A percentile compares a stretch with the other conserved stretches of the same genome.
These are phyloP conservation scores for Colletotrichum incanum DNA, from an alignment of 2,329 filamentous ascomycete genomes.

Conservation along the genomic window DNA sequence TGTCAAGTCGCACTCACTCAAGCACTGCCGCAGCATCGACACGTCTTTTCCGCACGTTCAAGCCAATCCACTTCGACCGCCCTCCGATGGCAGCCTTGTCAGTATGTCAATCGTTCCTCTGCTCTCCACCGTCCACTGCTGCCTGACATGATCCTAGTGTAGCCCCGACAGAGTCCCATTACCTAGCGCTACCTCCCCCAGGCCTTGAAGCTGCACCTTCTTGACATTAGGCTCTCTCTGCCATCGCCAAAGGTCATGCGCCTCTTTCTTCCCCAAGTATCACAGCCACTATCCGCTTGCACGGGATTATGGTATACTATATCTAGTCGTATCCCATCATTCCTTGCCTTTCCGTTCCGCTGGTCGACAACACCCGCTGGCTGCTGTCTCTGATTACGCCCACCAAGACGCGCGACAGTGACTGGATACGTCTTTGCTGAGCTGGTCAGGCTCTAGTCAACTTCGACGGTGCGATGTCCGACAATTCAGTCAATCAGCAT, in stretches of 20 bases:
- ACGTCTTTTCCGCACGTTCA: conserved; percentile 9
- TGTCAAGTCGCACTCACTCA: background rate
- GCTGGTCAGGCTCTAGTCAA: conserved; percentile 46
- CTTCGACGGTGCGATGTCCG: conserved; percentile 52
- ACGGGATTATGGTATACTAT: conserved; percentile 9
- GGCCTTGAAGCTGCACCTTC: conserved; percentile 25
- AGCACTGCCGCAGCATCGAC: conserved; percentile 5
- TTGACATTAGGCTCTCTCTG: conserved; percentile 8
- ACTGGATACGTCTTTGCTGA: conserved; percentile 13
- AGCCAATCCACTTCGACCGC: conserved; percentile 27
- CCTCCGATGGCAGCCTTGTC: conserved; percentile 19
- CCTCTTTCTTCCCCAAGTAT: conserved; percentile 31
- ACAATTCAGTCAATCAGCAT: conserved; percentile 48
- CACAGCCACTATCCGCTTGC: conserved; percentile 19
- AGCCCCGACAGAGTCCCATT: conserved; percentile 28
- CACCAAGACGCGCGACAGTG: conserved; percentile 20
- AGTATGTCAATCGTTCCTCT: background rate
- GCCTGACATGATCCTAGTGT: conserved; percentile 5
- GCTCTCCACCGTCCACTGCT: conserved; percentile 11
- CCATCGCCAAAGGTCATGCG: conserved; percentile 9
- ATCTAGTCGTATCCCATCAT: conserved; percentile 33
- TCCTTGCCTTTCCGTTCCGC: conserved; percentile 31
- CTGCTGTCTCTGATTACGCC: conserved; percentile 6
- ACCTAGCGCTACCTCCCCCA: conserved; percentile 8
- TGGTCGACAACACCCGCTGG: background rate